Evolutionary conservation across 2,329 filamentous ascomycete genomes (phyloP).

Genomic region (Botrytis fabae): DNA sequence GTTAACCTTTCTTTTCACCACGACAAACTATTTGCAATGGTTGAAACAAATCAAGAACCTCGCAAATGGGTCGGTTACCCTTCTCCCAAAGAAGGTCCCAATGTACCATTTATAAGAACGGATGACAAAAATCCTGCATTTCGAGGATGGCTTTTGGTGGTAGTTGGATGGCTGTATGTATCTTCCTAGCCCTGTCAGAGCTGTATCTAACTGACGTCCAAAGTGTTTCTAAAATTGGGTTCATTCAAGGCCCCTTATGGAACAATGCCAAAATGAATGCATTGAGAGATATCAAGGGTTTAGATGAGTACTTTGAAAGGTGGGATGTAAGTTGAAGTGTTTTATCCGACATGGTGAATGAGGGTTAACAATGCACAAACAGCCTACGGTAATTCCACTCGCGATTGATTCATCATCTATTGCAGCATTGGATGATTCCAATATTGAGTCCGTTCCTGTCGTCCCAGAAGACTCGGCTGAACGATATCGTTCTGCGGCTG

Average conservation of each 20-base stretch:
- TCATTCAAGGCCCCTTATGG: slow-evolving; percentile 68
- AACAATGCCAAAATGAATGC: slow-evolving; percentile 61
- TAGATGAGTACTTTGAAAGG: slow-evolving; percentile 49
- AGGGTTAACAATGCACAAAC: slow-evolving; percentile 2
- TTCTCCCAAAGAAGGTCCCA: slow-evolving; percentile 33
- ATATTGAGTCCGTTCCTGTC: slow-evolving; percentile 45
- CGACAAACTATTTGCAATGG: slow-evolving; percentile 5
- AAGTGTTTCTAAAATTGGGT: slow-evolving; percentile 57
- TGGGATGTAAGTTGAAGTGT: slow-evolving; percentile 48
- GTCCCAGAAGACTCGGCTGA: slow-evolving; percentile 46
- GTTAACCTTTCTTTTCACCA: background rate
- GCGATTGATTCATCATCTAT: slow-evolving; percentile 32
- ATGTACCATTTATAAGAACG: slow-evolving; percentile 48
- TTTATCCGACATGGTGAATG: background rate
- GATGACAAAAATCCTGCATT: slow-evolving; percentile 68
- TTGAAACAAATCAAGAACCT: background rate
- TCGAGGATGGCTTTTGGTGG: slow-evolving; percentile 62
- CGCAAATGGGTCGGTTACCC: slow-evolving; percentile 33
- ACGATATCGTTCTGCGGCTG: slow-evolving; percentile 68
- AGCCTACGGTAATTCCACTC: slow-evolving; percentile 60
- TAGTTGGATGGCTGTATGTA: slow-evolving; percentile 61
- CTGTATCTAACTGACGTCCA: background rate
- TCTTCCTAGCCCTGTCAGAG: background rate
- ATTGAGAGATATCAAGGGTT: slow-evolving; percentile 49
- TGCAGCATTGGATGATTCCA: slow-evolving; percentile 41